Evolutionary conservation across 208 protist species (phyloP).

Genomic region (Leptomonas pyrrhocoris): DNA sequence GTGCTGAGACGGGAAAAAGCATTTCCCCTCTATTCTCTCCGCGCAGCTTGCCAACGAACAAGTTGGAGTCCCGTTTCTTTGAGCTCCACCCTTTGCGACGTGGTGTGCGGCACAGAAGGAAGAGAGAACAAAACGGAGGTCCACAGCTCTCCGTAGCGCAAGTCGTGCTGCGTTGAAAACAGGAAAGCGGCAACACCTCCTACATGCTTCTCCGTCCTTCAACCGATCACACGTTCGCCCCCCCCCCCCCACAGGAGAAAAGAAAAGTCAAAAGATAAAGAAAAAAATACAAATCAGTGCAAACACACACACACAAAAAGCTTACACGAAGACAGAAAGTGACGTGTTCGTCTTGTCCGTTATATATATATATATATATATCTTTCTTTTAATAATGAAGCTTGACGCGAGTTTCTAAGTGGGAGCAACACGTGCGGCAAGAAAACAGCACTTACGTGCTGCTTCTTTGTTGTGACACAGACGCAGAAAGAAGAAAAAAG

Average conservation of each 20-base stretch:
- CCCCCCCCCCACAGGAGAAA: neutral
- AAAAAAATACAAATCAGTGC: neutral
- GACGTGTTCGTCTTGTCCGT: conserved; percentile 1
- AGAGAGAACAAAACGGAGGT: conserved; percentile 8
- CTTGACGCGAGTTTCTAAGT: conserved; percentile 4
- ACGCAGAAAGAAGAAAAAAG: conserved; percentile 1
- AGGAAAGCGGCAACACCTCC: neutral
- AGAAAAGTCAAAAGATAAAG: neutral
- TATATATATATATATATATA: neutral
- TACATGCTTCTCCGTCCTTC: no score
- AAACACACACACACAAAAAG: conserved; percentile 15
- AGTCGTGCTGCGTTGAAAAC: neutral
- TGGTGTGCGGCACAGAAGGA: conserved; percentile 14
- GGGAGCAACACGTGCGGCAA: neutral
- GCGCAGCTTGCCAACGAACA: neutral
- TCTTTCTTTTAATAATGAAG: neutral
- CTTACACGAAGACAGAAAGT: neutral
- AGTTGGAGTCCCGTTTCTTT: neutral
- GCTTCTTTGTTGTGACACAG: conserved; percentile 1
- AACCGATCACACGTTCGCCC: no score
- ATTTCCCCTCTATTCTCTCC: neutral
- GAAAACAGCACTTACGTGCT: conserved; percentile 4
- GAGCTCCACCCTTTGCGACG: neutral
- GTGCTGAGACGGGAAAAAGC: neutral
- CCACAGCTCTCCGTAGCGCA: neutral